Percentiles rank a stretch among this genome's conserved stretches.
These are phyloP conservation scores for Aspergillus japonicus DNA, from an alignment of 2,329 filamentous ascomycete genomes.

Conservation along the genomic window DNA sequence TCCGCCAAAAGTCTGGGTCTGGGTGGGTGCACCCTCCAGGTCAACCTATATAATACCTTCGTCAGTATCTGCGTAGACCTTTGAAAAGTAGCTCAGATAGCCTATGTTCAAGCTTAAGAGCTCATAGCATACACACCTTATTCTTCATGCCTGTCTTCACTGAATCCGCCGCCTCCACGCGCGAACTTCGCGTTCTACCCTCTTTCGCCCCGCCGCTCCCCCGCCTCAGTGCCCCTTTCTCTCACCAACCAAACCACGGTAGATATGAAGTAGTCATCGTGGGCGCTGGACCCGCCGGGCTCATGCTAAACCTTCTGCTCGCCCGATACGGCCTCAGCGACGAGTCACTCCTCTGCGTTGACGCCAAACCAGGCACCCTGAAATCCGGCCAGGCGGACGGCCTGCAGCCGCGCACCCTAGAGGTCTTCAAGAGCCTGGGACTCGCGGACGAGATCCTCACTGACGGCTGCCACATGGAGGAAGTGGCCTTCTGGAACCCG, in stretches of 20 bases:
- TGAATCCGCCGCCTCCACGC: constrained; percentile 34
- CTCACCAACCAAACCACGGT: constrained; percentile 19
- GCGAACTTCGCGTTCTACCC: constrained; percentile 42
- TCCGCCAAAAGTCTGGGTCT: neutral
- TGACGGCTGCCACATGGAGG: constrained; percentile 48
- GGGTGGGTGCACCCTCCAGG: neutral
- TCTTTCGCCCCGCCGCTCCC: constrained; percentile 44
- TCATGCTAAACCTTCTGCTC: constrained; percentile 44
- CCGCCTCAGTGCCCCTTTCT: constrained; percentile 37
- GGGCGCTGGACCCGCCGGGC: constrained; percentile 45
- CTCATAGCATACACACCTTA: neutral
- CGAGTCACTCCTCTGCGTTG: constrained; percentile 43
- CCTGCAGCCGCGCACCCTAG: constrained; percentile 44
- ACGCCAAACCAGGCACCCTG: constrained; percentile 40
- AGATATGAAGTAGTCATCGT: constrained; percentile 46
- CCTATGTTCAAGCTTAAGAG: no score
- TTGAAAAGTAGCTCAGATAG: neutral
- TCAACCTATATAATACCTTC: neutral
- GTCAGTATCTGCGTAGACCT: neutral
- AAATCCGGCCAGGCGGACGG: constrained; percentile 47
- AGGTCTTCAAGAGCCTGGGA: constrained; percentile 45
- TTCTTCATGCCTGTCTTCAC: constrained; percentile 41
- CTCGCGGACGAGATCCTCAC: constrained; percentile 41
- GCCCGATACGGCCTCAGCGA: constrained; percentile 46
- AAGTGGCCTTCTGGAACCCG: constrained; percentile 69